These are phyloP conservation scores for Holtermannia corniformis DNA, from an alignment of 768 basidiomycete species.

Conservation along the genomic window DNA sequence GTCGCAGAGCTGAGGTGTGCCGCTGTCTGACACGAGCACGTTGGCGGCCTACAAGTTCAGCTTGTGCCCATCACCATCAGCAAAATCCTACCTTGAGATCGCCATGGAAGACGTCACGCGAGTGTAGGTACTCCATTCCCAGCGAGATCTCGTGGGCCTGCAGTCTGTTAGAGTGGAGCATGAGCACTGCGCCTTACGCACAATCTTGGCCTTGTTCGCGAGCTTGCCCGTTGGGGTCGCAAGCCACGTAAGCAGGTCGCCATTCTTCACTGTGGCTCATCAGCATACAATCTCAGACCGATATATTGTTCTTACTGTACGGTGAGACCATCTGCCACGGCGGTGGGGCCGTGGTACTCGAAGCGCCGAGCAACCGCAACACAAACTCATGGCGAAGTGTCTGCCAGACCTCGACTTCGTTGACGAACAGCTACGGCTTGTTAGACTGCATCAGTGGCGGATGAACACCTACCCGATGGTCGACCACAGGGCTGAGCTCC, in stretches of 20 bases:
- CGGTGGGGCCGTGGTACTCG: conserved; percentile 56
- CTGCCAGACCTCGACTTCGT: conserved; percentile 65
- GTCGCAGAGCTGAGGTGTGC: conserved; percentile 64
- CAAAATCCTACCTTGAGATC: conserved; percentile 58
- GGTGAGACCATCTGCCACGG: conserved; percentile 75
- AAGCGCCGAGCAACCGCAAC: conserved; percentile 66
- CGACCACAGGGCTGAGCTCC: conserved; percentile 44
- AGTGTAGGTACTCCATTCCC: conserved; percentile 75
- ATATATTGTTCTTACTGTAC: conserved; percentile 43
- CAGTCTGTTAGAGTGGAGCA: background rate
- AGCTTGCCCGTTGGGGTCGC: conserved; percentile 36
- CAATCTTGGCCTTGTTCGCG: conserved; percentile 15
- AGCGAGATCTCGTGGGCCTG: conserved; percentile 61
- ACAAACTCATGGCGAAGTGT: conserved; percentile 59
- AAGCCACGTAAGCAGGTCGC: conserved; percentile 56
- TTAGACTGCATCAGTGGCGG: conserved; percentile 42
- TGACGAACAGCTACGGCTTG: conserved; percentile 57
- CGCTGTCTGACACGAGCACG: conserved; percentile 60
- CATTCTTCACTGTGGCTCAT: conserved; percentile 45
- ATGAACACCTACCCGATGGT: conserved; percentile 8
- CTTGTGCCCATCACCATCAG: background rate
- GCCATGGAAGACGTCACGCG: conserved; percentile 60
- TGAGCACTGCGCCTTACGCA: conserved; percentile 1
- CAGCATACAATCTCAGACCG: background rate
- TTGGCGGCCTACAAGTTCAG: conserved; percentile 52